Conservation (phyloP, 305 asterid species). For the Petunia hybrid region DNA sequence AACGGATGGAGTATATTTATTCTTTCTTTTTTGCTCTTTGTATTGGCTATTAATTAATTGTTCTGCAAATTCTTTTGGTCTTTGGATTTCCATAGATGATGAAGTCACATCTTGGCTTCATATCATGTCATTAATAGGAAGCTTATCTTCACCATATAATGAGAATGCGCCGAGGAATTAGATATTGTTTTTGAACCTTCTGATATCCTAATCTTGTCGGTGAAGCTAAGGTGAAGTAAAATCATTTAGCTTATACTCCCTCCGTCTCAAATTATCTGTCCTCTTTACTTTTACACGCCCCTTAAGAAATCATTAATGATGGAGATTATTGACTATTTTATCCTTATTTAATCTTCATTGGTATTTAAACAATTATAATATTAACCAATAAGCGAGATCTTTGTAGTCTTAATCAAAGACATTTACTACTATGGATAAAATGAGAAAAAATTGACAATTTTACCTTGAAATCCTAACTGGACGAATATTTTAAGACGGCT, state of each 20-base stretch:
- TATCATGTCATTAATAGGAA: neutral
- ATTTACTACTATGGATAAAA: no score
- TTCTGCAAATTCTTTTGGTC: neutral
- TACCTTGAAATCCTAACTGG: no score
- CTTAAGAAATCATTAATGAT: no score
- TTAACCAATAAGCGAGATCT: no score
- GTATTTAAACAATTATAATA: no score
- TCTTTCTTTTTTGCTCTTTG: neutral
- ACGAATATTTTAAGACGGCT: no score
- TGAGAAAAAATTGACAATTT: no score
- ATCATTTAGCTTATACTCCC: neutral
- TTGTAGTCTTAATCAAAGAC: no score
- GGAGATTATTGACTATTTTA: no score
- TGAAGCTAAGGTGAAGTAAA: neutral
- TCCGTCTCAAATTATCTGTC: no score
- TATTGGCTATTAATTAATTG: neutral
- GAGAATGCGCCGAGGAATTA: conserved; percentile 27
- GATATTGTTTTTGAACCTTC: neutral
- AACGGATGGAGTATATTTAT: neutral
- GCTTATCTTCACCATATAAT: neutral
- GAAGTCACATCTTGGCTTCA: conserved; percentile 1
- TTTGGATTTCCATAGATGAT: neutral
- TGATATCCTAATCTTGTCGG: conserved; percentile 7
- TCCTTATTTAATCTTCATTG: no score
- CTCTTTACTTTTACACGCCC: no score